A percentile compares a stretch with the other conserved stretches of the same genome.
These are phyloP conservation scores for Rhodotorula toruloides DNA, from an alignment of 768 basidiomycete genomes.

Conservation along the genomic window DNA sequence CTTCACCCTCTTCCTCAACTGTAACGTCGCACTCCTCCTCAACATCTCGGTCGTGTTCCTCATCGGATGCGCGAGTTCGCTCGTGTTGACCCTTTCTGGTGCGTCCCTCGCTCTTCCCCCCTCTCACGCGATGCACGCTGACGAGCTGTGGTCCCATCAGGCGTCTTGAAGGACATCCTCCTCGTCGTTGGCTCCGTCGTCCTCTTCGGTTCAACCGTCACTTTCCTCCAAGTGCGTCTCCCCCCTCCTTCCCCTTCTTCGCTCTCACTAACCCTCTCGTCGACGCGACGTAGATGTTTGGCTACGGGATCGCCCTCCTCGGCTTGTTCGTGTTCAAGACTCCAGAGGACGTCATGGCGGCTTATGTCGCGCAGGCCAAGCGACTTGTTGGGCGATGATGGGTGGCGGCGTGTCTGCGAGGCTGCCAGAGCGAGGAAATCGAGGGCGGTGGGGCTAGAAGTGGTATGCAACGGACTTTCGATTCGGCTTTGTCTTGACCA, in stretches of 20 bases:
- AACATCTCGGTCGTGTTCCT: constrained; percentile 42
- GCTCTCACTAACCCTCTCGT: constrained; percentile 59
- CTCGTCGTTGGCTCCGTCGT: constrained; percentile 85
- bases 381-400: constrained; percentile 11
- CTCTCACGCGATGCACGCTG: not conserved
- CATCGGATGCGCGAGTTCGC: constrained; percentile 50
- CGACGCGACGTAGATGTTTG: constrained; percentile 55
- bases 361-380: constrained; percentile 21
- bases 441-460: no score
- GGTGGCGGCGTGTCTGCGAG: not conserved
- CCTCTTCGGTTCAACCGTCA: constrained; percentile 70
- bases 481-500: no score
- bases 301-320: constrained; percentile 21
- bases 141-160: not conserved
- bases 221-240: constrained; percentile 67
- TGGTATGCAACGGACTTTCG: no score
- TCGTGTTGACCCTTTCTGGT: constrained; percentile 89
- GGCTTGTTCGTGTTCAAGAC: constrained; percentile 36
- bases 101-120: constrained; percentile 37
- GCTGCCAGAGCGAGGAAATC: no score
- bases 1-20: constrained; percentile 72
- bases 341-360: constrained; percentile 26
- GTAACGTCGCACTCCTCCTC: constrained; percentile 46
- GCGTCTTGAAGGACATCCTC: constrained; percentile 70
- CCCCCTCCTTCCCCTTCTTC: constrained; percentile 63